A percentile compares a stretch with the other conserved stretches of the same genome.
Evolutionary conservation across 306 rosid species (phyloP).

Genomic region (Citrullus mucosospermus): DNA sequence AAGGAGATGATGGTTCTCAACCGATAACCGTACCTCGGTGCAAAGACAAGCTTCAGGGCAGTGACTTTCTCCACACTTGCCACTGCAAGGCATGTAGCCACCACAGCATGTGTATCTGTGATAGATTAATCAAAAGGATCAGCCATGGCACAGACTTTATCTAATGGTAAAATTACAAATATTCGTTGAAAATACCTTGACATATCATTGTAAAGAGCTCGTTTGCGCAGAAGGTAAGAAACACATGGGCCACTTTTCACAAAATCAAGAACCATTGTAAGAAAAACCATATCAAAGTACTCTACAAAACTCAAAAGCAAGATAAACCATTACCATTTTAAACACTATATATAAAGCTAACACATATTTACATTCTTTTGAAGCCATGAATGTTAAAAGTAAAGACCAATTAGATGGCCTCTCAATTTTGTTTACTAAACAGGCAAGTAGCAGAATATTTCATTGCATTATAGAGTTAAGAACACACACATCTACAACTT

Average conservation of each 20-base stretch:
- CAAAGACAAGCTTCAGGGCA: slow-evolving; percentile 45
- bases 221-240: slow-evolving; percentile 53
- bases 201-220: slow-evolving; percentile 54
- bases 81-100: slow-evolving; percentile 75
- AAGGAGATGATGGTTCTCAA: not conserved
- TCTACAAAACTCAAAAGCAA: not conserved
- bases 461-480: not conserved
- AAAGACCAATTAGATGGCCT: not conserved
- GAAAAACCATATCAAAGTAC: not conserved
- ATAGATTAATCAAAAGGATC: not conserved
- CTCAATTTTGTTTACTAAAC: not conserved
- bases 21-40: slow-evolving; percentile 33
- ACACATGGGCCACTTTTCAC: slow-evolving; percentile 44
- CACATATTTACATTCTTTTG: not conserved
- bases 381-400: not conserved
- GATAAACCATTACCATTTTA: not conserved
- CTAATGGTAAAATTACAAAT: not conserved
- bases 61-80: slow-evolving; percentile 44
- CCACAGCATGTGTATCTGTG: slow-evolving; percentile 63
- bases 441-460: not conserved
- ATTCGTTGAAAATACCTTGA: slow-evolving; percentile 24
- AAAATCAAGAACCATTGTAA: slow-evolving; percentile 8
- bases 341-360: not conserved
- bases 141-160: not conserved
- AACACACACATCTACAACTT: not conserved